Evolutionary conservation across 2,329 filamentous ascomycete species (phyloP).

Genomic region (Trichocomaceae sp.): DNA sequence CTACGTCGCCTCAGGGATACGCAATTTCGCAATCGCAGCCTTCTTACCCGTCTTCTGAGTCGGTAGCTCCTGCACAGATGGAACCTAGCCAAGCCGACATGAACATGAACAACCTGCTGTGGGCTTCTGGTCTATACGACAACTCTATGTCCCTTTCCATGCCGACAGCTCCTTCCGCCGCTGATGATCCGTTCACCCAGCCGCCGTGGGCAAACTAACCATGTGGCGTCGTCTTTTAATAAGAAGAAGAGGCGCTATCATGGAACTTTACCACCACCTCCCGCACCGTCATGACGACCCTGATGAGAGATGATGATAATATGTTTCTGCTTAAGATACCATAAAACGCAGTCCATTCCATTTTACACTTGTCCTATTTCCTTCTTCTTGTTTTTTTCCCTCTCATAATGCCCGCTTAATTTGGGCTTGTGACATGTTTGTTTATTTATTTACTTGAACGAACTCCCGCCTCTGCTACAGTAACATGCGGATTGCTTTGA

Average conservation of each 20-base stretch:
- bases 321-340: constrained; percentile 24
- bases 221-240: neutral
- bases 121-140: constrained; percentile 29
- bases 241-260: constrained; percentile 13
- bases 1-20: constrained; percentile 27
- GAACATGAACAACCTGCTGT: constrained; percentile 27
- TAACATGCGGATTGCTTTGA: constrained; percentile 13
- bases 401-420: neutral
- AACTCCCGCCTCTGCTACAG: constrained; percentile 14
- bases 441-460: neutral
- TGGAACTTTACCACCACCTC: constrained; percentile 30
- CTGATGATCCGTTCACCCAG: constrained; percentile 29
- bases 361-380: neutral
- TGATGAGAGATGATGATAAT: constrained; percentile 43
- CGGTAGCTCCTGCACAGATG: constrained; percentile 12
- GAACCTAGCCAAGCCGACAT: constrained; percentile 21
- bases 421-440: neutral
- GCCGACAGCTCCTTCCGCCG: constrained; percentile 13
- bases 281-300: constrained; percentile 27
- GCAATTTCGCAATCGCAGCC: constrained; percentile 22
- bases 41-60: constrained; percentile 16
- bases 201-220: constrained; percentile 24
- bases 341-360: constrained; percentile 10
- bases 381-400: neutral
- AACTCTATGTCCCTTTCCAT: constrained; percentile 6